Base-by-base conservation (phyloP, 2,329 filamentous ascomycete species). In the Penicillium sp. region DNA sequence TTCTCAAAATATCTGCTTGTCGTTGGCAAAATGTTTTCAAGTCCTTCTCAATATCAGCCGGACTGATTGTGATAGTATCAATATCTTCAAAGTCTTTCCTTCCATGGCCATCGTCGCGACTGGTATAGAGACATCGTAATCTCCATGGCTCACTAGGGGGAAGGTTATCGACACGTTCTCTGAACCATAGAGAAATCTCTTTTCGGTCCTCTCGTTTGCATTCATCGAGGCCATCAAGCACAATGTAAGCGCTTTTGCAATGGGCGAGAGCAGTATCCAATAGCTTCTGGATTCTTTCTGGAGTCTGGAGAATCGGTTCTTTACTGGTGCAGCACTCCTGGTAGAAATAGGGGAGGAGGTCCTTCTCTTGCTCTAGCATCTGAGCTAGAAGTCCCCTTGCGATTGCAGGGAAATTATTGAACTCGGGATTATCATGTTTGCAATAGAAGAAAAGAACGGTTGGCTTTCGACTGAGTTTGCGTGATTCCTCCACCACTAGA, bases 401-500 rank as follows among this genome's bases (percentile, higher is more conserved):
- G 21, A 50, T 39, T 5, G 48, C 26, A 14, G 26, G 8, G 9
- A 50, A 50, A 13, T 19, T 50, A 19, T 33, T 40, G 39, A 42
- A 40, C 6, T 50, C 48, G 10, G 48, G 48, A 18, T 50, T 33
- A 11, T 50, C 36, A 33, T 50, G 48, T n/a, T 44, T 50, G 21
- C 36, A 50, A 19, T 50, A 50, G 37, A 50, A 50, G 19, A 50
- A 50, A 11, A 50, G 48, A 13, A 50, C 48, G 2, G 48, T 50
- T 8, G 48, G 37, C 5, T 50, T 42, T 26, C 34, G n/a, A 5
- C 21, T 9, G 8, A 50, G 48, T 2, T 36, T 43, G 9, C 40
- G 24, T 2, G 24, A 10, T 11, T 43, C 40, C 16, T 43, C 40
- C 3, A 43, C 40, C 8, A 43, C 40, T 5, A 43, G 14, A 5